Conservation (phyloP, 345 rosid genomes). For the rapeseed (Brassica napus) region DNA sequence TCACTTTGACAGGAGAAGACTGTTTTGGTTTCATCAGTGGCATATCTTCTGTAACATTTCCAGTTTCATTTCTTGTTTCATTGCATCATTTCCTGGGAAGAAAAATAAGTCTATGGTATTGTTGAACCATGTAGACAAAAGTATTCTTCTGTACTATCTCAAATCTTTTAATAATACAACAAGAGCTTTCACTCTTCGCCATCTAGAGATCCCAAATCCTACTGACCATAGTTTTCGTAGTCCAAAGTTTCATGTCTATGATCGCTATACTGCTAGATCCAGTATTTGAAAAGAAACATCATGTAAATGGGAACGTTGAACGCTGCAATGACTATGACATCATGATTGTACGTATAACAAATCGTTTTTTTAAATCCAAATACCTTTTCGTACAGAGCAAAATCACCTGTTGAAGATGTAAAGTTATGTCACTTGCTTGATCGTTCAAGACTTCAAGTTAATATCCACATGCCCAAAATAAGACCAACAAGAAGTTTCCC, state of each 20-base stretch:
- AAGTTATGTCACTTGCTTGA: slow-evolving; percentile 23
- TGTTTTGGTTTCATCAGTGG: slow-evolving; percentile 21
- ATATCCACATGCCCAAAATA: slow-evolving; percentile 3
- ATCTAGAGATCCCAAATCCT: not conserved
- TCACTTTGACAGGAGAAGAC: slow-evolving; percentile 2
- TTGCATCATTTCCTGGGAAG: slow-evolving; percentile 13
- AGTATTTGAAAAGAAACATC: not conserved
- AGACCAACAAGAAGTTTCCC: slow-evolving; percentile 1
- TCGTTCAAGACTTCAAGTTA: slow-evolving; percentile 21
- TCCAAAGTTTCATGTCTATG: slow-evolving; percentile 4
- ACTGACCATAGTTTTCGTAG: slow-evolving; percentile 9
- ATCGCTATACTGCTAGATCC: not conserved
- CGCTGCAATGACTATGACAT: slow-evolving; percentile 33
- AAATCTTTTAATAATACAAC: slow-evolving; percentile 24
- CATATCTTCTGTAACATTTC: slow-evolving; percentile 8
- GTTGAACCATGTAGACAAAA: slow-evolving; percentile 23
- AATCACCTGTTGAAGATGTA: not conserved
- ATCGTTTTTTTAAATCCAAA: not conserved
- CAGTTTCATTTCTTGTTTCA: not conserved
- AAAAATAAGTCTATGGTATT: slow-evolving; percentile 29
- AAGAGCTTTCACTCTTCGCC: not conserved
- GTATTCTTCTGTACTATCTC: slow-evolving; percentile 10
- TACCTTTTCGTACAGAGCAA: not conserved
- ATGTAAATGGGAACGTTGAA: not conserved
- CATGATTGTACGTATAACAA: slow-evolving; percentile 41